These are phyloP conservation scores for Talaromyces marneffei DNA, from an alignment of 2,329 filamentous ascomycete genomes.

Conservation along the genomic window DNA sequence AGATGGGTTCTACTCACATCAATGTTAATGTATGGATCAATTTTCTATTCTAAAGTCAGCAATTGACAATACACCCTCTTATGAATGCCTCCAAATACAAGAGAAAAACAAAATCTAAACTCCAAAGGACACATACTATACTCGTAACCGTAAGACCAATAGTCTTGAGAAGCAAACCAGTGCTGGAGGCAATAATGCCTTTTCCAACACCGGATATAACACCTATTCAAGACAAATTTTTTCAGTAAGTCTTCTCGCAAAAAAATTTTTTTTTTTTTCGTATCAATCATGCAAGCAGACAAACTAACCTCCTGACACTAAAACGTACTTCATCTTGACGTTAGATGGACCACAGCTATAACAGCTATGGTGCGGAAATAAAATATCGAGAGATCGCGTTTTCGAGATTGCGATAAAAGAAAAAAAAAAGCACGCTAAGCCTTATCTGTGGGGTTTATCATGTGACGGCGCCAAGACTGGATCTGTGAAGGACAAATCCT, in stretches of 20 bases:
- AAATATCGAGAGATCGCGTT: not conserved
- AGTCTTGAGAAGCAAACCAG: slow-evolving; percentile 71
- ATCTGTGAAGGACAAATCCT: not conserved
- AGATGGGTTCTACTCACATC: slow-evolving; percentile 58
- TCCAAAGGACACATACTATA: slow-evolving; percentile 1
- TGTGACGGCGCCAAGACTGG: not conserved
- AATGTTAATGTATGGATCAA: slow-evolving; percentile 69
- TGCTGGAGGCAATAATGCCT: slow-evolving; percentile 61
- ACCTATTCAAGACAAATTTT: slow-evolving; percentile 16
- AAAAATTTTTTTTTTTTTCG: not conserved
- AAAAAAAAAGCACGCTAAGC: slow-evolving; percentile 4
- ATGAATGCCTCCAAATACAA: not conserved
- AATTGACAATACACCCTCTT: not conserved
- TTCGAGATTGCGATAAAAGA: not conserved
- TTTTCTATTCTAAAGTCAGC: slow-evolving; percentile 49
- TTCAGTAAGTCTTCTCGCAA: not conserved
- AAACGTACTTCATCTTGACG: slow-evolving; percentile 62
- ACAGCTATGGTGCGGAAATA: not conserved
- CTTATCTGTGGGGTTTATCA: slow-evolving; percentile 8
- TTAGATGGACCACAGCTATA: slow-evolving; percentile 8
- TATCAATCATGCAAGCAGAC: slow-evolving; percentile 12
- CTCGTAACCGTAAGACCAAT: slow-evolving; percentile 56
- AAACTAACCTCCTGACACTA: slow-evolving; percentile 62
- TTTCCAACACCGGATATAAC: slow-evolving; percentile 42
- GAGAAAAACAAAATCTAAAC: not conserved